phyloP scores from a whole-genome alignment of 306 rosid genomes.

The Lablab purpureus region DNA sequence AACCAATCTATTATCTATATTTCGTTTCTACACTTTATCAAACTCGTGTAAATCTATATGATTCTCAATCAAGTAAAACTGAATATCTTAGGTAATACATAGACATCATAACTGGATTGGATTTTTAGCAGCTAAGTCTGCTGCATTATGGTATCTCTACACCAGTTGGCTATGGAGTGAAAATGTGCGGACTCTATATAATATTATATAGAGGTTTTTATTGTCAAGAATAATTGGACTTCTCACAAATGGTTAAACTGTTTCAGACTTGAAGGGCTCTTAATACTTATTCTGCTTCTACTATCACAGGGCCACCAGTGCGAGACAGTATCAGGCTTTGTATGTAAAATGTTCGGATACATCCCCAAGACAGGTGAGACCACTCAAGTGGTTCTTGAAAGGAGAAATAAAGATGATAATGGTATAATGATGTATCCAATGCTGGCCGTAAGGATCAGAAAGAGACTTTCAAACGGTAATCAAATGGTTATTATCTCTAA shows the following conservation, averaged over 20 bases:
- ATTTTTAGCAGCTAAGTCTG: too few relatives aligned
- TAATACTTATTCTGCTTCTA: neutral
- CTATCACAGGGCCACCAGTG: conserved; percentile 88
- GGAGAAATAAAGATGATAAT: conserved; percentile 66
- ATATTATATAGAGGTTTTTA: conserved; percentile 1
- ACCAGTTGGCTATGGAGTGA: neutral
- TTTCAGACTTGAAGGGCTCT: neutral
- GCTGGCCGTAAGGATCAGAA: conserved; percentile 73
- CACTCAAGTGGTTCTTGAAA: conserved; percentile 85
- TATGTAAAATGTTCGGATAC: conserved; percentile 94
- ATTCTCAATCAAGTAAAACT: too few relatives aligned
- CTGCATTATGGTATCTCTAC: neutral
- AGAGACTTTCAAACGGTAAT: conserved; percentile 82
- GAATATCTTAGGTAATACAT: too few relatives aligned
- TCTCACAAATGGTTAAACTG: too few relatives aligned
- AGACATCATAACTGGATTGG: too few relatives aligned
- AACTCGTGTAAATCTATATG: too few relatives aligned
- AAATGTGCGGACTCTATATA: neutral
- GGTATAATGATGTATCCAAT: conserved; percentile 61
- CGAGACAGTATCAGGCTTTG: conserved; percentile 97
- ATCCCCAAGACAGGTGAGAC: conserved; percentile 94
- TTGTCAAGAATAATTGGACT: neutral
- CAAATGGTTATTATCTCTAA: conserved; percentile 6
- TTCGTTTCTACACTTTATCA: too few relatives aligned
- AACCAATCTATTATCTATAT: too few relatives aligned